phyloP scores from a whole-genome alignment of 2,329 filamentous ascomycete genomes.

The Xylaria sp. region DNA sequence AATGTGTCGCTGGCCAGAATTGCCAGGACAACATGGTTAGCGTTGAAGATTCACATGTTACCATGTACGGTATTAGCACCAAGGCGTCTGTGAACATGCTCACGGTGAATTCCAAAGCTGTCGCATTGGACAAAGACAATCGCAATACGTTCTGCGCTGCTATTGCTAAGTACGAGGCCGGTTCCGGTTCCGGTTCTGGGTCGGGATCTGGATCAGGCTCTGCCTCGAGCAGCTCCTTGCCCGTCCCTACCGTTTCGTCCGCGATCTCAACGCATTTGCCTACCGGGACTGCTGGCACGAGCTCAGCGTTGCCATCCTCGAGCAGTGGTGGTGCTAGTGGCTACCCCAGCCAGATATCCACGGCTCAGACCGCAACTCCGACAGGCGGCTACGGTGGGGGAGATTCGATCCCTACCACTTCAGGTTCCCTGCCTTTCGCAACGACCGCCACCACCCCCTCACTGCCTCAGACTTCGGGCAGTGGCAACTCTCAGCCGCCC shows the following conservation, averaged over 20 bases:
- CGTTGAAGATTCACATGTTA: slow-evolving; percentile 72
- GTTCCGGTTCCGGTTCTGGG: slow-evolving; percentile 29
- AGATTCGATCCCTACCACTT: slow-evolving; percentile 32
- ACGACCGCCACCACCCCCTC: slow-evolving; percentile 39
- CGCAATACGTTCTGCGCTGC: slow-evolving; percentile 73
- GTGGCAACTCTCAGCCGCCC: slow-evolving; percentile 21
- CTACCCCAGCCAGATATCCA: slow-evolving; percentile 33
- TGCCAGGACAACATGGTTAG: slow-evolving; percentile 85
- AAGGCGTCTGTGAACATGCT: slow-evolving; percentile 82
- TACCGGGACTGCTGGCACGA: slow-evolving; percentile 12
- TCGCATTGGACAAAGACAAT: slow-evolving; percentile 69
- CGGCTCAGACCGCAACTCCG: slow-evolving; percentile 33
- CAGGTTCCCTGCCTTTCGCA: slow-evolving; percentile 16
- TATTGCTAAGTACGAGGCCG: slow-evolving; percentile 62
- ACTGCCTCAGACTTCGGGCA: slow-evolving; percentile 23
- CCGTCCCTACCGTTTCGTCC: slow-evolving; percentile 23
- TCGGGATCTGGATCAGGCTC: slow-evolving; percentile 31
- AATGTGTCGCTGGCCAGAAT: slow-evolving; percentile 72
- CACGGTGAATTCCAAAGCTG: slow-evolving; percentile 66
- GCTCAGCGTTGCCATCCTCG: slow-evolving; percentile 9
- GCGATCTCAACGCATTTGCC: slow-evolving; percentile 20
- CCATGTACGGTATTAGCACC: slow-evolving; percentile 77
- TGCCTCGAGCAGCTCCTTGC: slow-evolving; percentile 32
- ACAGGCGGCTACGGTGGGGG: slow-evolving; percentile 42
- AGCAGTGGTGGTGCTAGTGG: slow-evolving; percentile 26